Evolutionary conservation across 2,329 filamentous ascomycete species (phyloP), one percentile per base, ranked within the genome.

Genomic region (Exophiala aquamarina): DNA sequence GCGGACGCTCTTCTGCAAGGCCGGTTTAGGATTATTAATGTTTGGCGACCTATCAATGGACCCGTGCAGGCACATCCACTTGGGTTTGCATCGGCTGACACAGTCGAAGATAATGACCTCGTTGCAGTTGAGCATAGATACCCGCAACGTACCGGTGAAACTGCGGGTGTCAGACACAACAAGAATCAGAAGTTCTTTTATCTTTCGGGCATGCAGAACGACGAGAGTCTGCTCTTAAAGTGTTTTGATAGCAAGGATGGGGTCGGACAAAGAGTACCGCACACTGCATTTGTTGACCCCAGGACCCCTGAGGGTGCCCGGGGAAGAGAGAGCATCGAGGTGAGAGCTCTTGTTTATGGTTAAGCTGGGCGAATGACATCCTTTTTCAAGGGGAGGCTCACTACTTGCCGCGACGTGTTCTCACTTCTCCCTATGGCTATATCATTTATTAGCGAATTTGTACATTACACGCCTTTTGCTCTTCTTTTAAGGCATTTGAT

Each of bases 261-360:
- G 1, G 60, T 65, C 7, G 67, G 68, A 47, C 71, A 70, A 18
- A 63, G 71, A 23, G 74, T 76, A 23, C 83, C 89, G 11, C 89
- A 94, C 69, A 84, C 84, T 8, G 89, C 89, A 1, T 96, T 95
- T 67, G 72, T 77, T 31, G 86, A 95, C 64, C 84, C 87, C 2
- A 73, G 84, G 50, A 89, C 86, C 1, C 79, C 82, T 2, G 70
- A 75, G 14, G 86, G 84, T 36, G 88, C 86, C 3, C 81, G 83
- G 54, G 79, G 79, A 0, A 77, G 90, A 56, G 87, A 95, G 73
- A 95, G 89, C 64, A 95, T 96, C 63, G 91, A 96, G 68, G 87
- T 95, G 13, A 78, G 91, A 59, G 83, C 87, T 28, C 73, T 95
- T 66, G 86, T 95, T 0, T 95, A 95, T 75, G 87, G 86, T 14